Evolutionary conservation across 1,139 yeast genomes (phyloP), one percentile per base, ranked within the genome.

Genomic region (Yamadazyma blattariae): DNA sequence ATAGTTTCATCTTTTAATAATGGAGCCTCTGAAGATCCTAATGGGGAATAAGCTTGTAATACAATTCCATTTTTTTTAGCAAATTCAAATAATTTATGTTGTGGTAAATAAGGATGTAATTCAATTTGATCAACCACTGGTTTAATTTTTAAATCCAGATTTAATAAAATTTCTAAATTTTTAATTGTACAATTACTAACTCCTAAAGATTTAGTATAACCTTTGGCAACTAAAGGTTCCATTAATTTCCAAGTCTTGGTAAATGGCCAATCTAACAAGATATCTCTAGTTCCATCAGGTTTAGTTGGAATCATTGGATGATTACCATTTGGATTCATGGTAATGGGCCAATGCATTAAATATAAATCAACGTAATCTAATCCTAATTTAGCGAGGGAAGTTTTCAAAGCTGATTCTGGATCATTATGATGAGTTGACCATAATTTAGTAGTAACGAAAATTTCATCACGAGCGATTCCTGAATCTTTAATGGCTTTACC

Each of bases 341-440:
- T 72, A 35, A 76, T 70, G 4, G 97, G 97, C 96, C 95, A 88
- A 63, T 90, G 97, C 53, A 87, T 74, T 56, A 89, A 71, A 57
- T 82, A 82, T 49, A 89, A 68, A 56, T 89, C 97, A 39, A 89
- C 81, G 51, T 89, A 89, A 36, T 85, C 95, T 47, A 85, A 62
- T 2, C 82, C 82, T 48, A 89, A 67, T 52, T 79, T 78, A 48
- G 73, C 56, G 52, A 89, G 71, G 3, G 94, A 81, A 33, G 57
- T 62, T 33, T 81, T 75, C 38, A 88, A 63, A 7, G 84, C 86
- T 28, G 56, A 67, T 30, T 61, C 81, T 18, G 81, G 82, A 36
- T 77, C 65, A 47, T 70, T 67, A 51, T 82, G 88, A 52, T 75
- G 79, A 25, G 80, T 63, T 41, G 80, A 74, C 86, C 89, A 82